phyloP scores from a whole-genome alignment of 495 filamentous ascomycete species.

The Penicillium antarcticum region DNA sequence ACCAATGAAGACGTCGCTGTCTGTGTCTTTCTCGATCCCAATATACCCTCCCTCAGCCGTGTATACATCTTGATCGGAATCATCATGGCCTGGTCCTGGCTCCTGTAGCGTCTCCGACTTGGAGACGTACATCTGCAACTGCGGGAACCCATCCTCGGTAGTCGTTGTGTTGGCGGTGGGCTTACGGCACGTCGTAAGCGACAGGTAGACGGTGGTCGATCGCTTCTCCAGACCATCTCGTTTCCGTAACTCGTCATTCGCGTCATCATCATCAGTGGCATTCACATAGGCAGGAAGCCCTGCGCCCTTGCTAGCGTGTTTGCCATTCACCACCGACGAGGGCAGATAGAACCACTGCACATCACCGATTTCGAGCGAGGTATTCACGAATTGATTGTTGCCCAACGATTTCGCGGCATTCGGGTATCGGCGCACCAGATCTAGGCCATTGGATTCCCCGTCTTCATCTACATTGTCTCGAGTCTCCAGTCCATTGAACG shows the following conservation, averaged over 20 bases:
- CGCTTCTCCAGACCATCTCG: slow-evolving; percentile 22
- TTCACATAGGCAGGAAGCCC: slow-evolving; percentile 40
- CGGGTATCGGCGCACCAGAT: slow-evolving; percentile 60
- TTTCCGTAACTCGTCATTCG: slow-evolving; percentile 22
- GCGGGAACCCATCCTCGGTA: slow-evolving; percentile 48
- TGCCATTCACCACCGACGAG: slow-evolving; percentile 37
- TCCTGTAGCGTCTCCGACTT: slow-evolving; percentile 57
- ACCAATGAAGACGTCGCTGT: slow-evolving; percentile 67
- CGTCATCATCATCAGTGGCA: slow-evolving; percentile 1
- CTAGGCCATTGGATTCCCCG: slow-evolving; percentile 46
- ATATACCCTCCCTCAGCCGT: slow-evolving; percentile 57
- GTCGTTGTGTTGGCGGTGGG: slow-evolving; percentile 49
- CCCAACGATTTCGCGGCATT: slow-evolving; percentile 44
- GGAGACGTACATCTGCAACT: slow-evolving; percentile 77
- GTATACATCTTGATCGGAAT: slow-evolving; percentile 37
- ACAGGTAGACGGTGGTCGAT: slow-evolving; percentile 63
- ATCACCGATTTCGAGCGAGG: slow-evolving; percentile 56
- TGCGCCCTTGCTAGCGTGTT: slow-evolving; percentile 19
- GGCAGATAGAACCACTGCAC: slow-evolving; percentile 56
- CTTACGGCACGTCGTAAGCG: slow-evolving; percentile 76
- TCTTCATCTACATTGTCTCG: slow-evolving; percentile 24
- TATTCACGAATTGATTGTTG: slow-evolving; percentile 59
- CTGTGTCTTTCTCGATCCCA: slow-evolving; percentile 30
- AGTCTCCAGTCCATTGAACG: slow-evolving; percentile 35
- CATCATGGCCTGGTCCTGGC: slow-evolving; percentile 60